Conservation (phyloP, 192 early-diverging fungal species). For the Podila clonocystis region DNA sequence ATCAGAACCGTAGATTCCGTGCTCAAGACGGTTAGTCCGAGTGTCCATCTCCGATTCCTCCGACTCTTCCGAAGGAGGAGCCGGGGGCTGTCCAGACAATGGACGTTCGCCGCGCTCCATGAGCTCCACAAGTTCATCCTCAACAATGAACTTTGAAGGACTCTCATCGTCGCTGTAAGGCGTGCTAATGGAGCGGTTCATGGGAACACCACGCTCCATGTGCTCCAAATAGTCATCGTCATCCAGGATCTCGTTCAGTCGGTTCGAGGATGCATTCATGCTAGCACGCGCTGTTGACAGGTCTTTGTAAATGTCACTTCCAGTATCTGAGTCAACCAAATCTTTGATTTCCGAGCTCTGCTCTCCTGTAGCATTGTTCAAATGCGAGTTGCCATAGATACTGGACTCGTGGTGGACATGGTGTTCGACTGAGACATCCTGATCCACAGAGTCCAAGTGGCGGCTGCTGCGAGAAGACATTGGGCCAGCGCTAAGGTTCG, state of each 20-base stretch:
- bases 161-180: conserved; percentile 41
- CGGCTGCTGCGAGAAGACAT: not conserved
- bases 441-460: not conserved
- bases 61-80: not conserved
- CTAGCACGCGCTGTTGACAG: conserved; percentile 27
- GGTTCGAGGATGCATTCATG: conserved; percentile 29
- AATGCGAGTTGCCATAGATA: not conserved
- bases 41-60: not conserved
- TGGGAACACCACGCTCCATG: conserved; percentile 48
- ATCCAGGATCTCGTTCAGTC: conserved; percentile 38
- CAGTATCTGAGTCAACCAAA: conserved; percentile 9
- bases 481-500: not conserved
- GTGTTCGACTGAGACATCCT: not conserved
- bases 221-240: conserved; percentile 49
- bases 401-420: not conserved
- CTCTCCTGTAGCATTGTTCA: not conserved
- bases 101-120: conserved; percentile 42
- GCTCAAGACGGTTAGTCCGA: not conserved
- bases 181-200: conserved; percentile 45
- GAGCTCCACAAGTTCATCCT: conserved; percentile 34
- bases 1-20: not conserved
- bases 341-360: not conserved
- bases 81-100: not conserved
- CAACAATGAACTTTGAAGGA: conserved; percentile 22
- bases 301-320: conserved; percentile 40